phyloP scores from a whole-genome alignment of 192 early-diverging fungal genomes.

The Coemansia sp. region DNA sequence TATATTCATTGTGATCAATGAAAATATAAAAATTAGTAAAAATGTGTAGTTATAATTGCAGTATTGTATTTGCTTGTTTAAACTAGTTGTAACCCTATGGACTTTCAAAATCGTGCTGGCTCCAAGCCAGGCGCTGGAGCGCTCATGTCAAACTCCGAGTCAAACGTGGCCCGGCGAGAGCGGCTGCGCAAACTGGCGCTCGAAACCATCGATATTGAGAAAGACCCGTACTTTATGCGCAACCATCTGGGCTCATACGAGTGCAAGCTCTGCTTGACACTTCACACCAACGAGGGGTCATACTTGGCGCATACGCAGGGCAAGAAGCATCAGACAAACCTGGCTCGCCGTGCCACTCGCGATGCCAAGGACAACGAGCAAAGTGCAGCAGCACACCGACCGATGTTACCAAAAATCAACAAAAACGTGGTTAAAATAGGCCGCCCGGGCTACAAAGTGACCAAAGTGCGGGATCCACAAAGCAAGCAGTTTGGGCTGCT shows the following conservation, averaged over 20 bases:
- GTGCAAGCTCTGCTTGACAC: constrained; percentile 80
- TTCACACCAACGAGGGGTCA: constrained; percentile 89
- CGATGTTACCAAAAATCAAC: constrained; percentile 48
- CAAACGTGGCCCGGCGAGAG: constrained; percentile 90
- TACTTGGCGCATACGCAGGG: constrained; percentile 98
- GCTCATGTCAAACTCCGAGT: constrained; percentile 78
- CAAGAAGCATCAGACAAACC: constrained; percentile 96
- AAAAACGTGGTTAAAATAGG: constrained; percentile 91
- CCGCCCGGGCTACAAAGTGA: constrained; percentile 91
- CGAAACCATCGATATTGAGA: constrained; percentile 93
- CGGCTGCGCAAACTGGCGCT: constrained; percentile 91
- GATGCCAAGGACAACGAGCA: constrained; percentile 72
- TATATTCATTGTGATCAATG: too few species aligned
- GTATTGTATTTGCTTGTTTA: neutral
- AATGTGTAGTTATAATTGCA: neutral
- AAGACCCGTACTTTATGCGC: constrained; percentile 98
- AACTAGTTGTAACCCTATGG: constrained; percentile 44
- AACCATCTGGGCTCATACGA: constrained; percentile 81
- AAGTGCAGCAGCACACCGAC: constrained; percentile 11
- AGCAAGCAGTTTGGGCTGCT: constrained; percentile 86
- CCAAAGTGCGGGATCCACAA: constrained; percentile 85
- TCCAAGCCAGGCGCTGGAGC: constrained; percentile 88
- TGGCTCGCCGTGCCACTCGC: constrained; percentile 82
- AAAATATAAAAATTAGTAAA: too few species aligned
- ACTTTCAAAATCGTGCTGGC: constrained; percentile 86